Conservation (phyloP, 163 green algal species). For the Picocystis sp. region DNA sequence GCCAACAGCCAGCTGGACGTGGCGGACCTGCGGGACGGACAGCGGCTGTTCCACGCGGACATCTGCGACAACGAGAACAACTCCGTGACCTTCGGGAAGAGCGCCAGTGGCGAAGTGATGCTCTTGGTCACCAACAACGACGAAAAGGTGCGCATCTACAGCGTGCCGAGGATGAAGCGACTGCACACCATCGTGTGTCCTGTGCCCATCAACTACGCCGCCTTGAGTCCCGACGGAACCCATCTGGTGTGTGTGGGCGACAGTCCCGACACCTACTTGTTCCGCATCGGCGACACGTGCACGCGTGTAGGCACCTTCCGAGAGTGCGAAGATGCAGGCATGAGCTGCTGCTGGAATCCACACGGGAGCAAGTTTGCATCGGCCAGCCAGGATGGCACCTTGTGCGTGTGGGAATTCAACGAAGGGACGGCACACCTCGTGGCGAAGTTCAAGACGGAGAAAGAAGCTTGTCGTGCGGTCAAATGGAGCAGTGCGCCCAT, state of each 20-base stretch:
- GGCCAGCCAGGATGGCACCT: conserved; percentile 38
- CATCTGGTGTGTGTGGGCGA: conserved; percentile 48
- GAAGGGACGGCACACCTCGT: conserved; percentile 12
- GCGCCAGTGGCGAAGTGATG: conserved; percentile 21
- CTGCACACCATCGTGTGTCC: conserved; percentile 15
- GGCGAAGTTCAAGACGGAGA: conserved; percentile 1
- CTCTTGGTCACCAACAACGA: conserved; percentile 64
- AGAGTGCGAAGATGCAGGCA: conserved; percentile 39
- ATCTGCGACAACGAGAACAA: conserved; percentile 55
- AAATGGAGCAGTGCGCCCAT: conserved; percentile 40
- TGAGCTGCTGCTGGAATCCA: conserved; percentile 48
- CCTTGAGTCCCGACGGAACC: conserved; percentile 27
- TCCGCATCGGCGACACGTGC: not conserved
- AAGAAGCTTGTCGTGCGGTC: conserved; percentile 30
- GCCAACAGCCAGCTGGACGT: conserved; percentile 34
- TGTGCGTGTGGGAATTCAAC: conserved; percentile 42
- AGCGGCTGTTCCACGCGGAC: conserved; percentile 7
- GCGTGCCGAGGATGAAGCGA: conserved; percentile 23
- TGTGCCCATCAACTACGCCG: conserved; percentile 54
- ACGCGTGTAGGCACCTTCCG: conserved; percentile 8
- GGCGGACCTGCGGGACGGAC: conserved; percentile 10
- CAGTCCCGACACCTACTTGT: conserved; percentile 28
- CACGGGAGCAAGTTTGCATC: conserved; percentile 30
- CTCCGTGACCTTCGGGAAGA: conserved; percentile 42
- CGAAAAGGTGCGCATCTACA: conserved; percentile 33